phyloP scores from a whole-genome alignment of 129 eudicot species.

The Gnaphalium uliginosum region DNA sequence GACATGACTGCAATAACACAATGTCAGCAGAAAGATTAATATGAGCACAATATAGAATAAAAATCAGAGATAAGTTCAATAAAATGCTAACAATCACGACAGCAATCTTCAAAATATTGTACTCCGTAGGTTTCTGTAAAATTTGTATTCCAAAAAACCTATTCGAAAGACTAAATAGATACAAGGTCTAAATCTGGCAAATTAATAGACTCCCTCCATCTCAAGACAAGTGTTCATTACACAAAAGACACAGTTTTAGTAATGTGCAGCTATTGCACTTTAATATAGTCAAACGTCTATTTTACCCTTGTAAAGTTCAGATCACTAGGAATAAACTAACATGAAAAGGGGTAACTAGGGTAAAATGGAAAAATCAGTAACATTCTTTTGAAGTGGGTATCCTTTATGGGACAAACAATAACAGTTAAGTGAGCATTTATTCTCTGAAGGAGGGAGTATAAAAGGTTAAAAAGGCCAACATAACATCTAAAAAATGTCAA shows the following conservation, averaged over 20 bases:
- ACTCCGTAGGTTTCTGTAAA: not conserved
- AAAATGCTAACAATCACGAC: not conserved
- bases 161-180: not conserved
- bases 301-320: no score
- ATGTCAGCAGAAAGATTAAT: not conserved
- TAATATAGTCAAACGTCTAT: not conserved
- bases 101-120: not conserved
- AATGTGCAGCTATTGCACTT: not conserved
- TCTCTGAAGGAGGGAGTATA: no score
- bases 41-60: not conserved
- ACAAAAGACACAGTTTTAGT: not conserved
- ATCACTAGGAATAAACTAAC: no score
- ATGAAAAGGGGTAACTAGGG: not conserved
- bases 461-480: no score
- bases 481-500: no score
- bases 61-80: no score
- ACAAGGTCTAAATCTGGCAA: not conserved
- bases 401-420: no score
- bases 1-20: constrained; percentile 23
- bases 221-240: not conserved
- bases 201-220: not conserved
- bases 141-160: not conserved
- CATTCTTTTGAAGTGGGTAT: no score
- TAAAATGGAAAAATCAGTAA: no score
- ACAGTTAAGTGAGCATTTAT: no score